phyloP scores from a whole-genome alignment of 1,284 basidiomycete genomes.

The Ceratobasidium theobromae region DNA sequence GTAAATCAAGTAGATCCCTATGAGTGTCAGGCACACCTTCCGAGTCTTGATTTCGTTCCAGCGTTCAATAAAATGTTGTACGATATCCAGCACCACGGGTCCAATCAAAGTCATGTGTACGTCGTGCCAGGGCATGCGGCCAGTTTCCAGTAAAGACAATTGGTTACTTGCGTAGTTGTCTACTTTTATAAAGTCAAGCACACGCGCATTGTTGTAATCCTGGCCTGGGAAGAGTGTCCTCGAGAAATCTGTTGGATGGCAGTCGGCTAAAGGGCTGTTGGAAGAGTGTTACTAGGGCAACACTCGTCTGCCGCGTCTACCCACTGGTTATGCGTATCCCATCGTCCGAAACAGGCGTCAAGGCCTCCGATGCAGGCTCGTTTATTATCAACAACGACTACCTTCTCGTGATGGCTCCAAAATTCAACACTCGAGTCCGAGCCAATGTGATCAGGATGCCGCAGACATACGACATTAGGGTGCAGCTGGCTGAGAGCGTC shows the following conservation, averaged over 20 bases:
- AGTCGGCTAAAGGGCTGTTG: conserved; percentile 74
- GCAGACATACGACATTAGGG: conserved; percentile 67
- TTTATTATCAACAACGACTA: conserved; percentile 85
- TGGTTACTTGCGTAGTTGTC: conserved; percentile 75
- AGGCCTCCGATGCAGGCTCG: conserved; percentile 80
- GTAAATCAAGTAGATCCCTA: not conserved
- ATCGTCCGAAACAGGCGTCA: conserved; percentile 92
- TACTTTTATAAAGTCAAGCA: conserved; percentile 81
- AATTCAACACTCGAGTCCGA: conserved; percentile 59
- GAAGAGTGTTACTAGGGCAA: not conserved
- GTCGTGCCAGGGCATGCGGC: conserved; percentile 90
- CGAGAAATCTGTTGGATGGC: conserved; percentile 80
- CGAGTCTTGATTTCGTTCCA: conserved; percentile 85
- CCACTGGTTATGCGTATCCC: conserved; percentile 80
- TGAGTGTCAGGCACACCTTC: conserved; percentile 51
- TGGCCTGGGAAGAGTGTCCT: conserved; percentile 89
- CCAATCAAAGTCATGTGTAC: conserved; percentile 87
- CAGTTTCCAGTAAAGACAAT: conserved; percentile 67
- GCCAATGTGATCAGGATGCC: conserved; percentile 88
- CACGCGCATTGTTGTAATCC: conserved; percentile 87
- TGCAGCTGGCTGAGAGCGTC: conserved; percentile 79
- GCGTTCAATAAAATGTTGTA: conserved; percentile 87
- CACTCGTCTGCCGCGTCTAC: not conserved
- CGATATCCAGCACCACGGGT: conserved; percentile 81
- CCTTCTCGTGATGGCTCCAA: conserved; percentile 85